Evolutionary conservation across 73 alveolate species (phyloP).

Genomic region (Tetrahymena borealis): DNA sequence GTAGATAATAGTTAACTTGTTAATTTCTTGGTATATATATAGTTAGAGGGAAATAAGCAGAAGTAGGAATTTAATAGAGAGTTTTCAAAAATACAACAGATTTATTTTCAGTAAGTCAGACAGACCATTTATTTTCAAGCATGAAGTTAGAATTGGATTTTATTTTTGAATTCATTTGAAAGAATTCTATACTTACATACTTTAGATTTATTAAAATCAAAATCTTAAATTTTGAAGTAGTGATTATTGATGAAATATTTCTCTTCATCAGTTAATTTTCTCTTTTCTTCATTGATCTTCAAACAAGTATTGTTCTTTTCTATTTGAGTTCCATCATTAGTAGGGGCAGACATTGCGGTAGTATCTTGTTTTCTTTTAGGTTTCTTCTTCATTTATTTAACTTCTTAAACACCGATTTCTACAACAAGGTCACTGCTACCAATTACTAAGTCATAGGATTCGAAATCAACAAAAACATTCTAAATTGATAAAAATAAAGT

Average conservation of each 20-base stretch:
- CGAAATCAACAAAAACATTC: not conserved
- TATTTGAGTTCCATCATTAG: not conserved
- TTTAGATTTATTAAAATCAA: not conserved
- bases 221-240: not conserved
- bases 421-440: not conserved
- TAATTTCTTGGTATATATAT: no score
- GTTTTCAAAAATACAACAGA: no score
- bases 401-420: not conserved
- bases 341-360: not conserved
- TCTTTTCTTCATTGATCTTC: not conserved
- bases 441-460: not conserved
- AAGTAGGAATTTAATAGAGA: no score
- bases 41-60: no score
- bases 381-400: not conserved
- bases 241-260: not conserved
- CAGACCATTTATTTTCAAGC: not conserved
- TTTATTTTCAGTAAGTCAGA: no score
- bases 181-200: not conserved
- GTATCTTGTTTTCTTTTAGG: not conserved
- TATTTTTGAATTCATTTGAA: not conserved
- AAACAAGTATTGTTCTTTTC: not conserved
- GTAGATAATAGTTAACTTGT: no score
- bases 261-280: not conserved
- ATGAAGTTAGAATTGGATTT: not conserved
- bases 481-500: not conserved